These are phyloP conservation scores for Leccinum barrowsii DNA, from an alignment of 768 basidiomycete species.

Conservation along the genomic window DNA sequence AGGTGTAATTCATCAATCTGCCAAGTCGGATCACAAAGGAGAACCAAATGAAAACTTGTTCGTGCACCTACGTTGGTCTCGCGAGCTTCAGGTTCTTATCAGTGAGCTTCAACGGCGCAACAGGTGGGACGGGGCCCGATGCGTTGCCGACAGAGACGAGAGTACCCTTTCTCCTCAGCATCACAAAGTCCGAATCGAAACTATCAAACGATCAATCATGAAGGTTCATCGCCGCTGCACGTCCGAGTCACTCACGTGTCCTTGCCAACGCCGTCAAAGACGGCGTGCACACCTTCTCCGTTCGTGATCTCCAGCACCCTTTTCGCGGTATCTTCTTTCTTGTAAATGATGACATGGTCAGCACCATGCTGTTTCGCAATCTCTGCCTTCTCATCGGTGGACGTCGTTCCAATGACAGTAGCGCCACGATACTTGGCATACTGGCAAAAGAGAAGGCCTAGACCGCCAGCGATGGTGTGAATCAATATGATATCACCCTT, in stretches of 20 bases:
- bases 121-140: constrained; percentile 76
- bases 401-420: constrained; percentile 90
- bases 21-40: constrained; percentile 11
- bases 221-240: not conserved
- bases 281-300: constrained; percentile 78
- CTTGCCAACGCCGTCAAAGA: constrained; percentile 96
- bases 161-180: constrained; percentile 84
- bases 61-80: constrained; percentile 59
- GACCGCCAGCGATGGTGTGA: constrained; percentile 89
- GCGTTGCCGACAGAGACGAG: constrained; percentile 91
- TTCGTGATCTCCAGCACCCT: constrained; percentile 72
- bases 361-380: constrained; percentile 79
- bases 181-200: constrained; percentile 75
- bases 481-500: constrained; percentile 77
- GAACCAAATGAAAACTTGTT: not conserved
- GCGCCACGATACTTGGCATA: constrained; percentile 72
- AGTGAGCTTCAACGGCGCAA: constrained; percentile 67
- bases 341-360: constrained; percentile 83
- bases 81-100: constrained; percentile 80
- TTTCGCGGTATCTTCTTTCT: constrained; percentile 67
- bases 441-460: constrained; percentile 70
- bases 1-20: constrained; percentile 70
- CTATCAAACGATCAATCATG: constrained; percentile 33
- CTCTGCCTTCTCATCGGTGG: constrained; percentile 77
- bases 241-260: constrained; percentile 63